Evolutionary conservation across 805 yeast species (phyloP), one percentile per base, ranked within the genome.

Genomic region (Cyberlindnera subsufficiens): DNA sequence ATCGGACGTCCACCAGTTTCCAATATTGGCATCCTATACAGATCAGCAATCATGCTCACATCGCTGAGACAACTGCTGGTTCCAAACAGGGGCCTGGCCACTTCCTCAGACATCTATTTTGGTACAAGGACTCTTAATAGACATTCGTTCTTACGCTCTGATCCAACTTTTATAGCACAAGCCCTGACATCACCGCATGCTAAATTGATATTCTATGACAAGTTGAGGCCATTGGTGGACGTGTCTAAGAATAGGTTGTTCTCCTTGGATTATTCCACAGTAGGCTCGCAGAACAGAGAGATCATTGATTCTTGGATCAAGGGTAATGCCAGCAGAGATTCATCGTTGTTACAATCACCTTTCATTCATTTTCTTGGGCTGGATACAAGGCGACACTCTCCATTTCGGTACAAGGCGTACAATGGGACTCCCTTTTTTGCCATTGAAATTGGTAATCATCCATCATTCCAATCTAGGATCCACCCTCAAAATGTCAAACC

Each of bases 381-480:
- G 9, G 63, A 68, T 31, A 62, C 68, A 39, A 46, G 65, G 9
- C n/a, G 25, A 8, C 67, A 63, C 38, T 59, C 62, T 17, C 67
- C 65, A 34, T 65, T 74, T 49, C 68, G 64, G 42, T 67, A 69
- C 53, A 71, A 70, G 38, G 70, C 72, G 18, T 77, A 79, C 56
- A 65, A 67, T 30, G 90, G 90, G 3, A 66, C 72, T 5, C 88
- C 91, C 4, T 73, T 71, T 52, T 82, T 69, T 61, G 86, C 82
- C 0, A 70, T 84, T 29, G 87, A 82, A 51, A 63, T 80, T 25
- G 61, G 77, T 4, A 52, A 59, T 3, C 55, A 58, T 30, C n/a
- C 37, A 10, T 40, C 56, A 1, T 32, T 59, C 2, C 35, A 39
- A 1, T 16, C 41, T 6, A 45, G 42, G 35, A 35, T 51, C 1